Evolutionary conservation across 2,329 filamentous ascomycete species (phyloP).

Genomic region (Apiospora arundinis): DNA sequence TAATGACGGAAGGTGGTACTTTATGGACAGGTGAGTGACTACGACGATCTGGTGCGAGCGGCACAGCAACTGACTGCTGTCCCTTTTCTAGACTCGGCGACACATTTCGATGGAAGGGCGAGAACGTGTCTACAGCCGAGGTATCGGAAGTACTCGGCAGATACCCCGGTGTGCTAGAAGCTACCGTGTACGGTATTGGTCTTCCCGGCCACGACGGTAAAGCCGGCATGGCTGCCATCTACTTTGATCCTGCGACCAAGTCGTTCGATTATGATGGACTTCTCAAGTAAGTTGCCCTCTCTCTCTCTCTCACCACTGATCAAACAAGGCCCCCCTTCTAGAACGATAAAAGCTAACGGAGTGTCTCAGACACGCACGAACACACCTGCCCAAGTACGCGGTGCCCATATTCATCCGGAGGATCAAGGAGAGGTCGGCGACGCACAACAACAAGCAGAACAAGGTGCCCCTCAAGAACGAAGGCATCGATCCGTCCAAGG

Average conservation of each 20-base stretch:
- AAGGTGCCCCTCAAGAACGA: constrained; percentile 73
- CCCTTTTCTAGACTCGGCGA: constrained; percentile 64
- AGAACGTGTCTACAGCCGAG: constrained; percentile 72
- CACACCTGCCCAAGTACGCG: constrained; percentile 72
- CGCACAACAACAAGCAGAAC: constrained; percentile 82
- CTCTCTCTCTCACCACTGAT: not conserved
- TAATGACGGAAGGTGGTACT: constrained; percentile 70
- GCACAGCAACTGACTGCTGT: constrained; percentile 13
- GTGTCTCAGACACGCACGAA: constrained; percentile 54
- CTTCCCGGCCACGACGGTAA: constrained; percentile 72
- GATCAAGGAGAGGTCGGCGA: constrained; percentile 62
- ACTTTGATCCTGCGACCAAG: constrained; percentile 56
- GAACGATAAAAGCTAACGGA: not conserved
- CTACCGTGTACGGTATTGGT: constrained; percentile 73
- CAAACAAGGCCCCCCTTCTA: too few relatives aligned
- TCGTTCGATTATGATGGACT: constrained; percentile 67
- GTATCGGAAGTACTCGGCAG: constrained; percentile 68
- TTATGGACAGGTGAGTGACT: constrained; percentile 59
- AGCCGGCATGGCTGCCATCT: constrained; percentile 68
- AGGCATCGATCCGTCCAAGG: constrained; percentile 64
- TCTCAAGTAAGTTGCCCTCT: constrained; percentile 48
- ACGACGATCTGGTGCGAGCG: constrained; percentile 38
- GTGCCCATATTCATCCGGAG: constrained; percentile 77
- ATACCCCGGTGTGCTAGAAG: constrained; percentile 65
- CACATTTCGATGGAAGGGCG: constrained; percentile 77